Conservation (phyloP, 2,329 filamentous ascomycete genomes). For the Curvularia verruculosa region DNA sequence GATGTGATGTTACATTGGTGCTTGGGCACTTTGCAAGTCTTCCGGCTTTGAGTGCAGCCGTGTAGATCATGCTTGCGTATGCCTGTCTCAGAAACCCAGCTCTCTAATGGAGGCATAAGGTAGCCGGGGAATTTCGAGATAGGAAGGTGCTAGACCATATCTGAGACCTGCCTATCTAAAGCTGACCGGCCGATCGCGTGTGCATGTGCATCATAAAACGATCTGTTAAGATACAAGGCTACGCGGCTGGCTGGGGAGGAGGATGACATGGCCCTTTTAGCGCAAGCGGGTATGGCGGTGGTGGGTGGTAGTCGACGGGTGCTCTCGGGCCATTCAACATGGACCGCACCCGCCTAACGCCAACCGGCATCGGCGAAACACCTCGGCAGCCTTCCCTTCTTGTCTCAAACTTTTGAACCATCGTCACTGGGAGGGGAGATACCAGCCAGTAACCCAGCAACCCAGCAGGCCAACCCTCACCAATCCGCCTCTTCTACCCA, state of each 20-base stretch:
- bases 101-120: neutral
- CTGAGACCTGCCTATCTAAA: neutral
- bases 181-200: neutral
- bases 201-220: neutral
- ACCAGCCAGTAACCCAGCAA: neutral
- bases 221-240: neutral
- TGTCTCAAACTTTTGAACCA: conserved; percentile 26
- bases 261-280: neutral
- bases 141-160: neutral
- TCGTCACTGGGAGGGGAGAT: neutral
- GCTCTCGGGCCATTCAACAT: neutral
- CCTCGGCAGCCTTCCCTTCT: conserved; percentile 13
- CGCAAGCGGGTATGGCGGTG: neutral
- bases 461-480: no score
- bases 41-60: neutral
- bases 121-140: neutral
- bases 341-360: conserved; percentile 3
- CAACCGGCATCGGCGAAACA: conserved; percentile 18
- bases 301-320: no score
- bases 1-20: neutral
- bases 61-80: neutral
- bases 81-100: neutral
- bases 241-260: neutral
- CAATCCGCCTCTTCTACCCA: conserved; percentile 1
- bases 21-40: neutral